Evolutionary conservation across 1,284 basidiomycete species (phyloP), one percentile per base, ranked within the genome.

Genomic region (Ceratobasidium sp.): DNA sequence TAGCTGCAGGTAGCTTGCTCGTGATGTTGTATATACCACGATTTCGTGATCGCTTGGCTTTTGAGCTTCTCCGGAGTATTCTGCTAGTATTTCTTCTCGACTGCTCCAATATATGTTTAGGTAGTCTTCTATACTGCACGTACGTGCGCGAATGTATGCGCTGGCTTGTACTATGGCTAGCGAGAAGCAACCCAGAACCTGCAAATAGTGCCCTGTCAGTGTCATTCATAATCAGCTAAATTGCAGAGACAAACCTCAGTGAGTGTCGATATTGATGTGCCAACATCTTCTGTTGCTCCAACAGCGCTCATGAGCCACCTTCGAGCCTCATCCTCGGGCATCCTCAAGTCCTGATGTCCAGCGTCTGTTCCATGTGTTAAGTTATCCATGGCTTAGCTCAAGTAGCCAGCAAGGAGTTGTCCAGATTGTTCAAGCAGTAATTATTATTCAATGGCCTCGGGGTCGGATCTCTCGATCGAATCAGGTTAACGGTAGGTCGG

Each of bases 111-210:
- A 47, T 17, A 66, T 53, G 20, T 58, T 42, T 11, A 45, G 23
- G 20, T 58, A 58, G 13, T 31, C 28, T 5, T 15, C 47, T 28
- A 56, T n/a, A n/a, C 28, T 45, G 31, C 37, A 66, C 37, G 28
- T 53, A 20, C 28, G 23, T 45, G 35, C 42, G n/a, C 53, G 53
- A 26, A 69, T 58, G 49, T 66, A 76, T 42, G 64, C 56, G 23
- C 53, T 66, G 31, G 53, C 35, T 33, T 76, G 65, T 13, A 54
- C 60, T 17, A 76, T 42, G 28, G 64, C 53, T 15, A 68, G 51
- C 23, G 39, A 23, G 15, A 61, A 31, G 6, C n/a, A 28, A 31
- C 65, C 65, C 13, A 69, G 45, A 2, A 35, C 54, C 54, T 61
- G 49, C 6, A 20, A 4, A 17, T 20, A 6, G 28, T 10, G 4